Base-by-base conservation (phyloP, 495 filamentous ascomycete species). In the Rhizodiscina lignyota region DNA sequence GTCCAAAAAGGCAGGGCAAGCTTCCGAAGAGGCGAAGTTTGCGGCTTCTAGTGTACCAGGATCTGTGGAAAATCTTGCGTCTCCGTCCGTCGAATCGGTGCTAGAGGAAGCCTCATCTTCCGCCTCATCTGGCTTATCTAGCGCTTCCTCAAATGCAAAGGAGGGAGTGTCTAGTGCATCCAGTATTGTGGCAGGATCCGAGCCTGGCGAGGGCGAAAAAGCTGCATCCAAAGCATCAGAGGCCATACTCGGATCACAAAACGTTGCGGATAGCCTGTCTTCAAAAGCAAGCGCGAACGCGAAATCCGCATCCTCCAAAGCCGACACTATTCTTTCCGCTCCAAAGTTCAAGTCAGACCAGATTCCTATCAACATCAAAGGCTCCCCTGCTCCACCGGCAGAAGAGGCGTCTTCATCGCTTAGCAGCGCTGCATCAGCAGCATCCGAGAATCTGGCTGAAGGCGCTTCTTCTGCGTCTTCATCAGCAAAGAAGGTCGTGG, bases 381-480 rank as follows among this genome's bases (percentile, higher is more conserved):
- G 40, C 20, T 39, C 40, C 11, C 40, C 40, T 22, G 30, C 28
- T 8, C 40, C 36, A 23, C 20, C 28, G 6, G 24, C 30, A 18
- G 22, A 34, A 26, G 35, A 30, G 13, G 32, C 19, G 4, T 36
- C 27, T 5, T 26, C 34, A 19, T 31, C 11, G 16, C 18, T 30
- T 20, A 13, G 35, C n/a, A 34, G 29, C 20, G 21, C 23, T 1
- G 21, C 15, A 18, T 22, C 16, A 23, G 35, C 36, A 13, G 23
- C 36, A n/a, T 27, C 24, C 24, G 24, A 27, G 24, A 27, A 27
- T 6, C 13, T 27, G 8, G 24, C 6, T 13, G 24, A 27, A 27
- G 24, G 24, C 6, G 24, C 13, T 27, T 46, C 55, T 18, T 72
- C 70, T 24, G 73, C 74, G 8, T 73, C n/a, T n/a, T n/a, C n/a